phyloP scores from a whole-genome alignment of 345 rosid genomes.

The Populus euphratica region DNA sequence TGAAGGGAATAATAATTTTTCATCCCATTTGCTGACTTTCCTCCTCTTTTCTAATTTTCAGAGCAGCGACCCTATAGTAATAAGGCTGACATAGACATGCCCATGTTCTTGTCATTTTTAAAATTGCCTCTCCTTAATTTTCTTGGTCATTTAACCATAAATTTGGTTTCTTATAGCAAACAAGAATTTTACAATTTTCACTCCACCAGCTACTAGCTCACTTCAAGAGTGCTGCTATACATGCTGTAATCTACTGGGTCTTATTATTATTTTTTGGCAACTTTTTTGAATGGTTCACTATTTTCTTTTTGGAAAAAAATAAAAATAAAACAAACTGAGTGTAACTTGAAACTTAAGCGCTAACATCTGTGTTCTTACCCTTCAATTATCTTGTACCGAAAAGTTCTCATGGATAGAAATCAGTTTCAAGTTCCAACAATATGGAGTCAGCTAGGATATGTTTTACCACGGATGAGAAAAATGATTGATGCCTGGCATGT shows the following conservation, averaged over 20 bases:
- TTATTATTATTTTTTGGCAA: background rate
- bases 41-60: background rate
- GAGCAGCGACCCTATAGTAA: background rate
- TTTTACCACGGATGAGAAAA: background rate
- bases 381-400: background rate
- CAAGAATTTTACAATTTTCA: background rate
- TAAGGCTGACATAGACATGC: background rate
- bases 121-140: background rate
- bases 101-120: background rate
- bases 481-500: constrained; percentile 6
- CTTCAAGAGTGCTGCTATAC: background rate
- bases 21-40: background rate
- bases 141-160: background rate
- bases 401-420: background rate
- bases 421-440: background rate
- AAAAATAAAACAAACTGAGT: background rate
- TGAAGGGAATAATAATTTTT: background rate
- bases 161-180: background rate
- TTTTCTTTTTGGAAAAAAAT: background rate
- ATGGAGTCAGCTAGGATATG: background rate
- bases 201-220: background rate
- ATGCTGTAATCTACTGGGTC: background rate
- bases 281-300: background rate
- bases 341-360: background rate
- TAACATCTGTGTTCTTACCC: background rate